Conservation (phyloP, 1,284 basidiomycete species). For the Pseudozyma pruni region DNA sequence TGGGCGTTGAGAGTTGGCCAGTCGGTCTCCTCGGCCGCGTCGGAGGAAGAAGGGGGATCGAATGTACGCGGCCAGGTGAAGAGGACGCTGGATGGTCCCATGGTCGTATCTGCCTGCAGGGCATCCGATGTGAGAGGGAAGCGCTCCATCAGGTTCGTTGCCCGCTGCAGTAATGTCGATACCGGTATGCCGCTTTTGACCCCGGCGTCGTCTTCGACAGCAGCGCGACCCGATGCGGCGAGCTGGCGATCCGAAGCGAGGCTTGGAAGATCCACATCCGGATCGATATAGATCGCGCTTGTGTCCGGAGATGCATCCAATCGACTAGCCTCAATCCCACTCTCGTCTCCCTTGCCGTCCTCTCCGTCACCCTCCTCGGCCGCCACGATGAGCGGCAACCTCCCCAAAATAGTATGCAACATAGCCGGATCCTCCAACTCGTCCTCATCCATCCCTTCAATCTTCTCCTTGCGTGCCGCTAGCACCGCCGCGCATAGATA, state of each 20-base stretch:
- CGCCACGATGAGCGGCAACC: slow-evolving; percentile 19
- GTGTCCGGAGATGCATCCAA: not conserved
- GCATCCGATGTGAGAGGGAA: slow-evolving; percentile 17
- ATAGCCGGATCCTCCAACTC: slow-evolving; percentile 47
- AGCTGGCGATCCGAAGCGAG: slow-evolving; percentile 26
- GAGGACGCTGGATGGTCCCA: slow-evolving; percentile 49
- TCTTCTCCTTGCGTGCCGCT: slow-evolving; percentile 17
- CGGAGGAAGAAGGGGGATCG: not conserved
- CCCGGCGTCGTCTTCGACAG: not conserved
- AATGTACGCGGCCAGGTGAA: slow-evolving; percentile 45
- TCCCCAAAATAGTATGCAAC: slow-evolving; percentile 46
- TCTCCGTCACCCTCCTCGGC: not conserved
- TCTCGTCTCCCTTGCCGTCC: not conserved
- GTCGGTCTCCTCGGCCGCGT: slow-evolving; percentile 1
- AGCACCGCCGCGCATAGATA: slow-evolving; percentile 80
- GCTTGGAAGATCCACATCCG: slow-evolving; percentile 45
- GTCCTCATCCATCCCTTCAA: slow-evolving; percentile 22
- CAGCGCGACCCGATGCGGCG: not conserved
- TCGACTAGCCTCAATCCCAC: not conserved
- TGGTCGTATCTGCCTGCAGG: slow-evolving; percentile 27
- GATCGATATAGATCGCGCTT: slow-evolving; percentile 30
- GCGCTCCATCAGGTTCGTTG: slow-evolving; percentile 17
- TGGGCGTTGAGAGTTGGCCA: not conserved
- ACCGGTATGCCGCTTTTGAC: slow-evolving; percentile 5
- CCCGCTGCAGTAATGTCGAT: slow-evolving; percentile 18